A percentile compares a stretch with the other conserved stretches of the same genome.
These are phyloP conservation scores for Suillus plorans DNA, from an alignment of 768 basidiomycete genomes.

Conservation along the genomic window DNA sequence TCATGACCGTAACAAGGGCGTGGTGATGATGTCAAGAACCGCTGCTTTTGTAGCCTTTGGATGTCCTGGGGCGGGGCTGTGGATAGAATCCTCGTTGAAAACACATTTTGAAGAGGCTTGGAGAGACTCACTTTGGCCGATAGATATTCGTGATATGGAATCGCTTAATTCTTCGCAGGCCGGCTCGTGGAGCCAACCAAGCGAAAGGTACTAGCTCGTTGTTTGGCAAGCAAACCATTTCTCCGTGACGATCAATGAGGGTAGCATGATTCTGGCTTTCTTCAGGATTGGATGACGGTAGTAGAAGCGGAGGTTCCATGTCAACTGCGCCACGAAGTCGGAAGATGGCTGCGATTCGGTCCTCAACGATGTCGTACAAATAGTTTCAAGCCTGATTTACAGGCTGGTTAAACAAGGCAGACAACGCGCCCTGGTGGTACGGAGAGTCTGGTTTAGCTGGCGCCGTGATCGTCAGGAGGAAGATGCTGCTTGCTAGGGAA, in stretches of 20 bases:
- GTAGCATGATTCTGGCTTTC: constrained; percentile 67
- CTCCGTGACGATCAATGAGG: constrained; percentile 80
- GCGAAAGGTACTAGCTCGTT: constrained; percentile 77
- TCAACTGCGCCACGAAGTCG: constrained; percentile 88
- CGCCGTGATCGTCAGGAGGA: too few species aligned
- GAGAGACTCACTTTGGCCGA: constrained; percentile 53
- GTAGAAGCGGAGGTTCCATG: constrained; percentile 81
- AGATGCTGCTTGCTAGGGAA: too few species aligned
- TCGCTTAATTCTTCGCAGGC: constrained; percentile 73
- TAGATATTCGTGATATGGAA: constrained; percentile 78
- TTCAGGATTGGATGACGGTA: constrained; percentile 63
- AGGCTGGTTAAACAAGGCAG: constrained; percentile 75
- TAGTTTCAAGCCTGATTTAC: constrained; percentile 63
- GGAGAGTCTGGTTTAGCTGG: constrained; percentile 74
- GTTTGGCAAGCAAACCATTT: constrained; percentile 70
- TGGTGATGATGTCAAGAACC: constrained; percentile 83
- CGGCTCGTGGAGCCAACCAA: constrained; percentile 69
- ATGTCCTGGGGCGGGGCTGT: constrained; percentile 67
- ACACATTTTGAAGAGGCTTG: constrained; percentile 6
- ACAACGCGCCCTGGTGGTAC: constrained; percentile 75
- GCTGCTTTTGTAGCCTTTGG: constrained; percentile 73
- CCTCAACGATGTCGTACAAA: constrained; percentile 81
- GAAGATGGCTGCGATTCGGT: constrained; percentile 75
- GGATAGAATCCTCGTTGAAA: not conserved
- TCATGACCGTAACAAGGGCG: constrained; percentile 45